Conservation (phyloP, 192 early-diverging fungal species). For the Paraglomus occultum region DNA sequence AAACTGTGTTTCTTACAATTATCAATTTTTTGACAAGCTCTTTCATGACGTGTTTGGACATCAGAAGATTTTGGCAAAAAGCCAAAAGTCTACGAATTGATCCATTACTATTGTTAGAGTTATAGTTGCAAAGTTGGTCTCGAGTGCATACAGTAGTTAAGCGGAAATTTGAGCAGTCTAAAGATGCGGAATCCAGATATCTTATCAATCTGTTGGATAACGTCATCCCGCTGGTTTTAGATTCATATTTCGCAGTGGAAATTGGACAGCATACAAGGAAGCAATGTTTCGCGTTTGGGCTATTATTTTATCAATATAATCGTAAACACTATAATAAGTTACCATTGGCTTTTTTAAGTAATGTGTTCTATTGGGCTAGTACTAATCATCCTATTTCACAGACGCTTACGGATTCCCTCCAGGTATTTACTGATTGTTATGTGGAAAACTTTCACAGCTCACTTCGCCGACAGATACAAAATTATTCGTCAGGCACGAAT, state of each 20-base stretch:
- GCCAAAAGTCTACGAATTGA: conserved; percentile 9
- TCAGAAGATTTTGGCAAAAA: conserved; percentile 16
- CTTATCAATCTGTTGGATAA: conserved; percentile 8
- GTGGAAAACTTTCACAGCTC: conserved; percentile 12
- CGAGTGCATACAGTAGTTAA: background rate
- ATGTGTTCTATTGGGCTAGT: conserved; percentile 15
- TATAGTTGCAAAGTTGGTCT: background rate
- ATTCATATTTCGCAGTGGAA: background rate
- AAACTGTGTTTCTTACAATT: conserved; percentile 26
- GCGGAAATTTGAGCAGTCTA: conserved; percentile 3
- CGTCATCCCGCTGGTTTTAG: background rate
- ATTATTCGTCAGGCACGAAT: conserved; percentile 6
- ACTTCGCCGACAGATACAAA: background rate
- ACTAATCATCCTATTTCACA: conserved; percentile 18
- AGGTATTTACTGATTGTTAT: background rate
- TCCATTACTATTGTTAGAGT: no score
- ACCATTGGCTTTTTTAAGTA: conserved; percentile 16
- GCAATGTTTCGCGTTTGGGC: conserved; percentile 1
- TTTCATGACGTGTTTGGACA: conserved; percentile 12
- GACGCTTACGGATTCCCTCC: background rate
- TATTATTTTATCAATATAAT: conserved; percentile 12
- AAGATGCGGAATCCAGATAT: conserved; percentile 15
- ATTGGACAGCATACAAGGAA: conserved; percentile 12
- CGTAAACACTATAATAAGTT: conserved; percentile 10
- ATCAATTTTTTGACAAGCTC: conserved; percentile 17